A percentile compares a stretch with the other conserved stretches of the same genome.
These are phyloP conservation scores for Clavispora fructus DNA, from an alignment of 805 yeast genomes.

Conservation along the genomic window DNA sequence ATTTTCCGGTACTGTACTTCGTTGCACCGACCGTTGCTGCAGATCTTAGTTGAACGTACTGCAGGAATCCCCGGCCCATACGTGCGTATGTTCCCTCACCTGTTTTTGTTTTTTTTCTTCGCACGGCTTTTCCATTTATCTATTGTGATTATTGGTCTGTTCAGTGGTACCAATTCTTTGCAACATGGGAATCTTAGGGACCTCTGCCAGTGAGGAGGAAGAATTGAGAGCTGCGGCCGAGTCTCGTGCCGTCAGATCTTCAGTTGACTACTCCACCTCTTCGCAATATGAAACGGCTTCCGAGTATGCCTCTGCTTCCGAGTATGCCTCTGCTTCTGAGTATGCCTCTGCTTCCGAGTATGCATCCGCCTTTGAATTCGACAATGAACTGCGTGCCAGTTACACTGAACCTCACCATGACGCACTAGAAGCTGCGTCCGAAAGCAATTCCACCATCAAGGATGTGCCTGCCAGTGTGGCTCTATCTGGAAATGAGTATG, in stretches of 20 bases:
- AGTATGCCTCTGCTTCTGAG: conserved; percentile 14
- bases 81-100: neutral
- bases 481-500: neutral
- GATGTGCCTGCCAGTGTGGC: neutral
- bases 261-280: conserved; percentile 7
- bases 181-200: conserved; percentile 32
- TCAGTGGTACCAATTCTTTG: neutral
- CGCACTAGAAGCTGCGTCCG: conserved; percentile 3
- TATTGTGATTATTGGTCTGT: neutral
- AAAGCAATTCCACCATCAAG: conserved; percentile 10
- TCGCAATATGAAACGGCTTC: conserved; percentile 21
- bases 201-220: conserved; percentile 26
- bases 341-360: conserved; percentile 28
- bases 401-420: no score
- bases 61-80: neutral
- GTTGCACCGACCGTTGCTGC: no score
- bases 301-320: conserved; percentile 31
- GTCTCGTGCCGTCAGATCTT: neutral
- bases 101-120: neutral
- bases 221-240: conserved; percentile 23
- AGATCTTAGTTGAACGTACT: neutral
- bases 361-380: conserved; percentile 23
- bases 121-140: neutral
- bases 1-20: no score
- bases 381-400: neutral